Conservation (phyloP, 2,329 filamentous ascomycete species). For the Phoma sp. region DNA sequence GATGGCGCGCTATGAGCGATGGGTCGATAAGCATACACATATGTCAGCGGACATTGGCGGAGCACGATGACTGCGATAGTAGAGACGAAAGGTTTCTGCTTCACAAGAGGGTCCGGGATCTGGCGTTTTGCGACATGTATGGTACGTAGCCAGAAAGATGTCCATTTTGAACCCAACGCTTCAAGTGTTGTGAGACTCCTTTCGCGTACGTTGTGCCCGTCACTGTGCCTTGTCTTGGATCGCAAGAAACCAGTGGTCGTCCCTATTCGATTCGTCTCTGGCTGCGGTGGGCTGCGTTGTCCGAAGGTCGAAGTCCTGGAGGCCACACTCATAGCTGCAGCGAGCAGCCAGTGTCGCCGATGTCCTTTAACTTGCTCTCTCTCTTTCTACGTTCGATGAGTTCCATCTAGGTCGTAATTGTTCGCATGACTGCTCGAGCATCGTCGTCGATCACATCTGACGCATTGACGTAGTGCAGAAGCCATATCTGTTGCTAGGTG, state of each 20-base stretch:
- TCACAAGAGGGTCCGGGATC: conserved; percentile 21
- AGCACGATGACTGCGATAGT: conserved; percentile 7
- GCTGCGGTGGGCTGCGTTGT: not conserved
- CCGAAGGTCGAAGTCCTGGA: not conserved
- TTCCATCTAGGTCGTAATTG: not conserved
- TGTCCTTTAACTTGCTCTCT: not conserved
- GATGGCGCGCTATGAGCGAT: not conserved
- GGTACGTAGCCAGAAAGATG: conserved; percentile 31
- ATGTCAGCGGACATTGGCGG: conserved; percentile 8
- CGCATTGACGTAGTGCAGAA: not conserved
- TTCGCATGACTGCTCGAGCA: not conserved
- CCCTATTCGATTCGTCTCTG: not conserved
- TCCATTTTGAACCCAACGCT: conserved; percentile 15
- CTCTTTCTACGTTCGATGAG: not conserved
- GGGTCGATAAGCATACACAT: not conserved
- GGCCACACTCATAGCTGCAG: not conserved
- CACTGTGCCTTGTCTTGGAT: not conserved
- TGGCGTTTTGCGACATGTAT: conserved; percentile 22
- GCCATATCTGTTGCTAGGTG: not conserved
- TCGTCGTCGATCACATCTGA: not conserved
- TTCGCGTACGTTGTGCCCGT: not conserved
- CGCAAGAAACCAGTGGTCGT: not conserved
- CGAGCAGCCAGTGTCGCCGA: not conserved
- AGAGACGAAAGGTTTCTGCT: conserved; percentile 20
- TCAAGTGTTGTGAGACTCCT: conserved; percentile 18